These are phyloP conservation scores for Thalassiosira livingstoniorum DNA, from an alignment of 352 stramenopile species.

Conservation along the genomic window DNA sequence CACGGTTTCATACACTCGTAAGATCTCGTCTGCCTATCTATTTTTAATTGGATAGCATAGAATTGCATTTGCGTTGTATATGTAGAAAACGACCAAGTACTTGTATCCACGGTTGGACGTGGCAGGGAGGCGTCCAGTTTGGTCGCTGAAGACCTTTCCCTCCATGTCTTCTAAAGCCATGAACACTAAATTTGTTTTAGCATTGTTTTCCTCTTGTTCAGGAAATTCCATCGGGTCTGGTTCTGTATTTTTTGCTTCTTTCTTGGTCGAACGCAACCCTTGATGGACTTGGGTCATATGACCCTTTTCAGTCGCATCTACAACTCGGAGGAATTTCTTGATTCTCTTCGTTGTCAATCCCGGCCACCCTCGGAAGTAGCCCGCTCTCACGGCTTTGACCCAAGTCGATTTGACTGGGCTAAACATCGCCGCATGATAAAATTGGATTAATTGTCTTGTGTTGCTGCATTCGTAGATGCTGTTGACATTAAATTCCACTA, in stretches of 20 bases:
- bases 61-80: neutral
- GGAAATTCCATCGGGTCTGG: neutral
- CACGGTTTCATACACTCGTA: neutral
- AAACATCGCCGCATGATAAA: conserved; percentile 9
- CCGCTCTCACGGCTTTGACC: neutral
- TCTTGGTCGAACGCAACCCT: neutral
- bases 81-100: neutral
- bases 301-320: neutral
- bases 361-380: neutral
- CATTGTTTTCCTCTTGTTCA: neutral
- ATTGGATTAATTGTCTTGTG: neutral
- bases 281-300: neutral
- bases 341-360: neutral
- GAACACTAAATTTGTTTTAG: neutral
- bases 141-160: neutral
- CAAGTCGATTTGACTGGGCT: neutral
- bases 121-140: neutral
- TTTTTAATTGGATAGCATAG: neutral
- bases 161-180: neutral
- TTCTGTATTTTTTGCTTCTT: neutral
- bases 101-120: neutral
- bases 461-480: conserved; percentile 12
- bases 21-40: neutral
- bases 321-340: neutral
- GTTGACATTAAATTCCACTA: neutral